Percentiles rank a stretch among this genome's conserved stretches.
These are phyloP conservation scores for Murraya koenigii DNA, from an alignment of 345 rosid species.

Conservation along the genomic window DNA sequence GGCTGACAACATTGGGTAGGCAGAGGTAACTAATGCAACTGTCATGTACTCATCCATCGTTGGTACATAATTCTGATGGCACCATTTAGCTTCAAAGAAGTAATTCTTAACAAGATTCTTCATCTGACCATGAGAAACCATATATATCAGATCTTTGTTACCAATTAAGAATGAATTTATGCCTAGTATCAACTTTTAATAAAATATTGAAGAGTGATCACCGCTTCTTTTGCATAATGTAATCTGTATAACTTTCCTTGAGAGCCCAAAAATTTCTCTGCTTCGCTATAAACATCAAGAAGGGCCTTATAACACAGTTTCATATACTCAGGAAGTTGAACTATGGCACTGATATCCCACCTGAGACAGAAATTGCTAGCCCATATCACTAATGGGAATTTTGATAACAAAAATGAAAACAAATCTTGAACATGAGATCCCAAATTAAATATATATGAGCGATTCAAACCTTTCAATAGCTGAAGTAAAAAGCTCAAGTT, in stretches of 20 bases:
- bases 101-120: slow-evolving; percentile 14
- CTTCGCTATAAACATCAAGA: slow-evolving; percentile 29
- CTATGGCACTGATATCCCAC: slow-evolving; percentile 21
- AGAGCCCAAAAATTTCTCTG: slow-evolving; percentile 12
- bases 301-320: slow-evolving; percentile 28
- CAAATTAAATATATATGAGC: background rate
- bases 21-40: slow-evolving; percentile 13
- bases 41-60: slow-evolving; percentile 30
- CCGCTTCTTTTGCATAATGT: slow-evolving; percentile 28
- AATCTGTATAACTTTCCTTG: slow-evolving; percentile 21
- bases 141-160: background rate
- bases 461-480: slow-evolving; percentile 26
- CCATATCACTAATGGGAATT: background rate
- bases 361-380: background rate
- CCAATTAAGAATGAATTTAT: background rate
- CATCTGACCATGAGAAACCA: slow-evolving; percentile 18
- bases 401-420: background rate
- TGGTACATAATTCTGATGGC: slow-evolving; percentile 13
- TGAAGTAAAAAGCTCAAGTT: slow-evolving; percentile 20
- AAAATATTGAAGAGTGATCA: background rate
- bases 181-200: too few species aligned
- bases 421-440: background rate
- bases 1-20: slow-evolving; percentile 10
- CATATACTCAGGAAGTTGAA: slow-evolving; percentile 33
- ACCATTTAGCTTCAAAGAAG: slow-evolving; percentile 31